These are phyloP conservation scores for Gossypium anomalum DNA, from an alignment of 345 rosid genomes.

Conservation along the genomic window DNA sequence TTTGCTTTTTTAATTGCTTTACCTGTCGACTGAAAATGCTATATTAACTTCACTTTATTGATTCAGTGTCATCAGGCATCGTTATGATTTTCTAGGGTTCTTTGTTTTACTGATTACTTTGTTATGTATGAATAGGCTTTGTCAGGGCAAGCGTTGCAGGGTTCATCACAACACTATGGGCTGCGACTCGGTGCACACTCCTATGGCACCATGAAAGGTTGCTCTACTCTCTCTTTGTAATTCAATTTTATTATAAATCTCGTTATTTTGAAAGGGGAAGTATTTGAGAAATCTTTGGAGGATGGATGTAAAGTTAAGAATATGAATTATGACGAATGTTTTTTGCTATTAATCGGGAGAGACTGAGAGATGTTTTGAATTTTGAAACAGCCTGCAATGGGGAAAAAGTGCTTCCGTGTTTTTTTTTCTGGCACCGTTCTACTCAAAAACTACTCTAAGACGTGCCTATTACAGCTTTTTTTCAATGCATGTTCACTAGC, in stretches of 20 bases:
- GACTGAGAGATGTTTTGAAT: background rate
- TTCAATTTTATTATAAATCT: background rate
- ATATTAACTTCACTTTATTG: background rate
- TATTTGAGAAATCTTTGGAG: background rate
- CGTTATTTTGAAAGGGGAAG: background rate
- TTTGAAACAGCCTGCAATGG: background rate
- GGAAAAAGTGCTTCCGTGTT: background rate
- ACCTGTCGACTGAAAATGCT: too few relatives aligned
- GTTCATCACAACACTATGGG: constrained; percentile 39
- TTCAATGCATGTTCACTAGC: background rate
- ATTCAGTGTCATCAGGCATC: background rate
- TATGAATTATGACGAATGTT: background rate
- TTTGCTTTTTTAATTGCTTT: background rate
- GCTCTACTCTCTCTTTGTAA: background rate
- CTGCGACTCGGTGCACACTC: constrained; percentile 44
- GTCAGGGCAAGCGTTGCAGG: constrained; percentile 52
- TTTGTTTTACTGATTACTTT: background rate
- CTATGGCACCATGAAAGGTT: constrained; percentile 60
- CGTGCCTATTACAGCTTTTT: background rate
- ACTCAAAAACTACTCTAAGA: background rate
- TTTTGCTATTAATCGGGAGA: background rate
- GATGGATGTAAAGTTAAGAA: background rate
- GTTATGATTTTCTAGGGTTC: background rate
- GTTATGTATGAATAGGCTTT: constrained; percentile 37
- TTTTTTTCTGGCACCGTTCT: background rate